Percentiles rank a stretch among this genome's conserved stretches.
Conservation (phyloP, 768 basidiomycete species). For the Lyophyllum semitale region DNA sequence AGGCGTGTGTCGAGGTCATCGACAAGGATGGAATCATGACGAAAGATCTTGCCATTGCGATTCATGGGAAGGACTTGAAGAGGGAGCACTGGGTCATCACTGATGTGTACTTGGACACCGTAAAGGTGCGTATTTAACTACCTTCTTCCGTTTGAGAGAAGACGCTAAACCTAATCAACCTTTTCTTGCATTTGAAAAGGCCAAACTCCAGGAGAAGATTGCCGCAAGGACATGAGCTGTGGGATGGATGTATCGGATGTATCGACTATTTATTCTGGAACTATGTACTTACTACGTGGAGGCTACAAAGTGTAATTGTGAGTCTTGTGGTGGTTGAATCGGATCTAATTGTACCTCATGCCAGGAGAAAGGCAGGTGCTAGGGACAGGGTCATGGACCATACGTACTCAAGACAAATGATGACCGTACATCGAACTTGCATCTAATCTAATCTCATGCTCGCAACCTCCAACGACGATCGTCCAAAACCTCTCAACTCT, state of each 20-base stretch:
- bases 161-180: neutral
- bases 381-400: too few relatives aligned
- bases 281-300: neutral
- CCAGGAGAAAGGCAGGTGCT: too few relatives aligned
- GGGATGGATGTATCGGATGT: neutral
- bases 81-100: conserved; percentile 98
- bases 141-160: neutral
- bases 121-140: conserved; percentile 64
- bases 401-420: too few relatives aligned
- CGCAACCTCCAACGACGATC: too few relatives aligned
- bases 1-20: conserved; percentile 87
- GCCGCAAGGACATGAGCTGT: conserved; percentile 1
- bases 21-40: conserved; percentile 93
- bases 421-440: too few relatives aligned
- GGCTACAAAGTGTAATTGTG: neutral
- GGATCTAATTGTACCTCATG: too few relatives aligned
- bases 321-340: too few relatives aligned
- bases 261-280: neutral
- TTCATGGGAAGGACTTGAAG: conserved; percentile 89
- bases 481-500: too few relatives aligned
- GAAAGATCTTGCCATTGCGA: conserved; percentile 93
- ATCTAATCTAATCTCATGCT: too few relatives aligned
- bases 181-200: neutral
- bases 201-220: conserved; percentile 17
- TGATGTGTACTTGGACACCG: conserved; percentile 90